phyloP scores from a whole-genome alignment of 2,329 filamentous ascomycete genomes.

The Xylariaceae sp. region DNA sequence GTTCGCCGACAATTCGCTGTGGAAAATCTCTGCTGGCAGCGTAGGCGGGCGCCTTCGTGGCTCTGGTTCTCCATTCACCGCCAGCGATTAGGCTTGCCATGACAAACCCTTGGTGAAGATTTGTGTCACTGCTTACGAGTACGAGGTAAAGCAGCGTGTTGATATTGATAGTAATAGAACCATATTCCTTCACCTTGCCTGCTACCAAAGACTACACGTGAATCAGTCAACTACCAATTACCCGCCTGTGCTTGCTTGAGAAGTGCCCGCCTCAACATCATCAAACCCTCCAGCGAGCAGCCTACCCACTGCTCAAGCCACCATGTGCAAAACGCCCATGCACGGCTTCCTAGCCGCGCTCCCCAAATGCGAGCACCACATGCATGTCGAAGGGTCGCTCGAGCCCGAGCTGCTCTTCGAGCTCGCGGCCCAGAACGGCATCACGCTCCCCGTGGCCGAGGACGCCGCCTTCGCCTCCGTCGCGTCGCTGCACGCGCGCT shows the following conservation, averaged over 20 bases:
- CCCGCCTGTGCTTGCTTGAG: too few species aligned
- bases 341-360: slow-evolving; percentile 60
- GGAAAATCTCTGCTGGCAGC: background rate
- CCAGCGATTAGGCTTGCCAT: too few species aligned
- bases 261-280: too few species aligned
- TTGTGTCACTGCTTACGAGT: too few species aligned
- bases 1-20: background rate
- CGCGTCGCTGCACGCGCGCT: slow-evolving; percentile 56
- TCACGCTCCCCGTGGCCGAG: slow-evolving; percentile 49
- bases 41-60: background rate
- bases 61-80: too few species aligned
- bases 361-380: slow-evolving; percentile 78
- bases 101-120: too few species aligned
- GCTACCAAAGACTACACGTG: too few species aligned
- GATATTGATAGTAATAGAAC: too few species aligned
- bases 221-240: too few species aligned
- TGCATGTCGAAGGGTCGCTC: slow-evolving; percentile 74
- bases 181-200: too few species aligned
- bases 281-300: too few species aligned
- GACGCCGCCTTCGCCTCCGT: slow-evolving; percentile 62
- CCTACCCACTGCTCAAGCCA: slow-evolving; percentile 3
- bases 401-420: slow-evolving; percentile 66
- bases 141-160: too few species aligned
- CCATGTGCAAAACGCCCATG: slow-evolving; percentile 52
- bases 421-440: slow-evolving; percentile 62